These are phyloP conservation scores for Darksidea phi DNA, from an alignment of 495 filamentous ascomycete species.

Conservation along the genomic window DNA sequence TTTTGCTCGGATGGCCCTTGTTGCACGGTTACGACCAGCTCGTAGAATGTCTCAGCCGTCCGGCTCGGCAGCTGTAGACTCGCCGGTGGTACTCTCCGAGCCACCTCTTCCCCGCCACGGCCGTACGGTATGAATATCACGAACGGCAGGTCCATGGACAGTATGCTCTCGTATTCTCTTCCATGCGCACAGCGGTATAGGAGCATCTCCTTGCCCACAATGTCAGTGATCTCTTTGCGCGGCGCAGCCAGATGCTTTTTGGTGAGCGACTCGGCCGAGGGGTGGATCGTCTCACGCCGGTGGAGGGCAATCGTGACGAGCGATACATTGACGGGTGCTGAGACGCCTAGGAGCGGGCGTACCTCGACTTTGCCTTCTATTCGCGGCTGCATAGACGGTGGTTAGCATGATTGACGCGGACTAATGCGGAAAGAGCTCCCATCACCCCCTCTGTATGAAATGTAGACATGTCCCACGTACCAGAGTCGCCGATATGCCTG, in stretches of 20 bases:
- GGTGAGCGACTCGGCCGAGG: constrained; percentile 86
- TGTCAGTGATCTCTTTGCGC: constrained; percentile 83
- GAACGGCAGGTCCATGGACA: constrained; percentile 97
- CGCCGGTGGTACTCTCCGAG: constrained; percentile 84
- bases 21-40: constrained; percentile 93
- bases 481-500: constrained; percentile 95
- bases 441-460: neutral
- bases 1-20: constrained; percentile 81
- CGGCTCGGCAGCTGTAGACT: constrained; percentile 87
- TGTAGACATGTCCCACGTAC: constrained; percentile 53
- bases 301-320: constrained; percentile 92
- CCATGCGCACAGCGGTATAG: constrained; percentile 82
- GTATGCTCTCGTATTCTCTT: constrained; percentile 79
- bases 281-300: constrained; percentile 93
- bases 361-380: constrained; percentile 99
- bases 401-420: constrained; percentile 18
- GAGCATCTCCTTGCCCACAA: constrained; percentile 93
- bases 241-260: constrained; percentile 91
- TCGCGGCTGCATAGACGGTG: constrained; percentile 62
- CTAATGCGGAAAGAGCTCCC: neutral
- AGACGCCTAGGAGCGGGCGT: constrained; percentile 75
- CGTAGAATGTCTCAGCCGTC: constrained; percentile 93
- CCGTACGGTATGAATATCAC: constrained; percentile 96
- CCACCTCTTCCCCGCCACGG: constrained; percentile 81
- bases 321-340: constrained; percentile 84